Evolutionary conservation across 306 rosid species (phyloP), one percentile per base, ranked within the genome.

Genomic region (Inga leiocalycina): DNA sequence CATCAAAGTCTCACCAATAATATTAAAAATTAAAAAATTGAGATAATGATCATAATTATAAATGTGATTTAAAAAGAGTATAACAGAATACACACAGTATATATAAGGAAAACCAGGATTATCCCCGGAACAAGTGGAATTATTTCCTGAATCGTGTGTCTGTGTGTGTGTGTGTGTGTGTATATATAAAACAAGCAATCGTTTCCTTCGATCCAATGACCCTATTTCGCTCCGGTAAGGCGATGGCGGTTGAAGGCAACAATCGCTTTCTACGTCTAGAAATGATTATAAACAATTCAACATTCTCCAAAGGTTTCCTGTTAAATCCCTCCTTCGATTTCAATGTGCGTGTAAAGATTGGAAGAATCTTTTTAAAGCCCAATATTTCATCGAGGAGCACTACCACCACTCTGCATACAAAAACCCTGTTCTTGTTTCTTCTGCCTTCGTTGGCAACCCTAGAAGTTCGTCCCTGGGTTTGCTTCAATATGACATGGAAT

Each of bases 321-420:
- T 56, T 11, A 84, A 84, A 79, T 84, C 73, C 20, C 45, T 84
- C 5, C 10, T 12, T 34, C 80, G 80, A 52, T 84, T 84, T 71
- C 37, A 54, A 30, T 74, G 37, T 57, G 83, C 79, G 2, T 27
- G 76, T 16, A 84, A 74, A 74, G 56, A 67, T 2, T 84, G 77
- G 73, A 1, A 2, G 0, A 19, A 66, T 0, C 56, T 84, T 0
- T 13, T 79, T 16, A 32, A 44, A 5, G 37, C 14, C 54, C 76
- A 77, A 30, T 11, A 11, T 54, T 84, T 84, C 77, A 84, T 2
- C 3, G 4, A 56, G 16, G 73, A 66, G 0, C 83, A 84, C 9
- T 80, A 66, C 52, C 45, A 41, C 19, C 46, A 84, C 35, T 66
- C 34, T 12, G 0, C 35, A 32, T 17, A 20, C 49, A 49, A 37